phyloP scores from a whole-genome alignment of 345 rosid species.

The Eucalyptus grandis region DNA sequence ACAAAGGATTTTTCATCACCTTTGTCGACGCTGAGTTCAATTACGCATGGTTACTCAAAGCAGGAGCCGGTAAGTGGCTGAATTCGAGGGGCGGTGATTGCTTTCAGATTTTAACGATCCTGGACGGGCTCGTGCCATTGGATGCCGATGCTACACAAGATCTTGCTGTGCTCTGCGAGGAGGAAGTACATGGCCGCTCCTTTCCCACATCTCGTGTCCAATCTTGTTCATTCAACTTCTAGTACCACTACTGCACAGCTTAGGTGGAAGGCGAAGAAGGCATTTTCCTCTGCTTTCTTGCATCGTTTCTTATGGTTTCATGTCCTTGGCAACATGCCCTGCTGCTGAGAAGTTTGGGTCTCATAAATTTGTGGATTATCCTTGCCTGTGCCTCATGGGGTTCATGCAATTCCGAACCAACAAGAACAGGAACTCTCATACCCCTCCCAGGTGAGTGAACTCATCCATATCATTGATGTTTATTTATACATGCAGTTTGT shows the following conservation, averaged over 20 bases:
- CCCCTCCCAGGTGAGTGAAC: conserved; percentile 3
- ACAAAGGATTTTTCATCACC: conserved; percentile 3
- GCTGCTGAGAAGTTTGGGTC: not conserved
- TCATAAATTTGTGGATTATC: not conserved
- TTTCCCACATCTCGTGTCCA: not conserved
- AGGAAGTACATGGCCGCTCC: not conserved
- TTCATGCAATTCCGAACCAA: not conserved
- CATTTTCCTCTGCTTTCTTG: not conserved
- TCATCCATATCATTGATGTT: too few relatives aligned
- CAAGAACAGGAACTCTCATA: not conserved
- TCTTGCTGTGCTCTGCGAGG: not conserved
- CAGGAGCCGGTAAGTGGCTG: not conserved
- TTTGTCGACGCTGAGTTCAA: conserved; percentile 12
- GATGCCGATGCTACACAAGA: not conserved
- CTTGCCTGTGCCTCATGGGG: not conserved
- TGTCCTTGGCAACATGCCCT: not conserved
- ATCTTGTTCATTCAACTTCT: not conserved
- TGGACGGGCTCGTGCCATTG: not conserved
- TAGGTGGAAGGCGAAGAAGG: too few relatives aligned
- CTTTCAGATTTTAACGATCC: not conserved
- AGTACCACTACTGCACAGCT: too few relatives aligned
- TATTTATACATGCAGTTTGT: too few relatives aligned
- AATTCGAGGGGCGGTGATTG: not conserved
- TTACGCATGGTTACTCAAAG: not conserved
- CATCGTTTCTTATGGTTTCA: not conserved